These are phyloP conservation scores for Protostelium mycophagum DNA, from an alignment of 78 protist species.

Conservation along the genomic window DNA sequence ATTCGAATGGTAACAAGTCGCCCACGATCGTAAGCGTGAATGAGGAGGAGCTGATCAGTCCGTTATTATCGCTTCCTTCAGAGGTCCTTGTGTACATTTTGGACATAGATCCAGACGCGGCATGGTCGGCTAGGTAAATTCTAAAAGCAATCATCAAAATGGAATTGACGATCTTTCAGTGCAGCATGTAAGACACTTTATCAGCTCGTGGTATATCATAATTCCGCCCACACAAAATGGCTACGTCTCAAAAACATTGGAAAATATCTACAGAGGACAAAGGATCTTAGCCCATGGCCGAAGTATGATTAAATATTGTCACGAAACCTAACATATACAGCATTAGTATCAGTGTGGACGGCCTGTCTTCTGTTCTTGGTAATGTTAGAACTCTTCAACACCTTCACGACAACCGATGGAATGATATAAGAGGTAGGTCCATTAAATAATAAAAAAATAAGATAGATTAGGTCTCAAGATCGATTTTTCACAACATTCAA, in stretches of 20 bases:
- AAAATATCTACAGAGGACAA: not conserved
- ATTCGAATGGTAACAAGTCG: too few species aligned
- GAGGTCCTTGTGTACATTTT: not conserved
- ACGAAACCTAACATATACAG: not conserved
- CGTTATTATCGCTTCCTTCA: not conserved
- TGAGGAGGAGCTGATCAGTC: too few species aligned
- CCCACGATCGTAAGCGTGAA: too few species aligned
- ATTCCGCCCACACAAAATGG: not conserved
- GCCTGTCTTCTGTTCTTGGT: not conserved
- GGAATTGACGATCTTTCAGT: not conserved
- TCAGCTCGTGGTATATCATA: not conserved
- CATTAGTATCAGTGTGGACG: not conserved
- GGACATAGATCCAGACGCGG: not conserved
- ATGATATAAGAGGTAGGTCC: not conserved
- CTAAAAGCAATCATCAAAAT: too few species aligned
- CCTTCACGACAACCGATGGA: not conserved
- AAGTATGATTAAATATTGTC: not conserved
- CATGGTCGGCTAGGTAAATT: not conserved
- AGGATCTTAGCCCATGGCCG: not conserved
- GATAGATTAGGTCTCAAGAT: not conserved
- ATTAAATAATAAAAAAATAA: too few species aligned
- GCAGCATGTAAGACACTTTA: not conserved
- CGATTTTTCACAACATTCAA: not conserved
- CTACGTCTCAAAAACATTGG: not conserved
- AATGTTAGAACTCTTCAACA: not conserved